Conservation (phyloP, 257 asterid genomes). For the Solanum bulbocastanum region DNA sequence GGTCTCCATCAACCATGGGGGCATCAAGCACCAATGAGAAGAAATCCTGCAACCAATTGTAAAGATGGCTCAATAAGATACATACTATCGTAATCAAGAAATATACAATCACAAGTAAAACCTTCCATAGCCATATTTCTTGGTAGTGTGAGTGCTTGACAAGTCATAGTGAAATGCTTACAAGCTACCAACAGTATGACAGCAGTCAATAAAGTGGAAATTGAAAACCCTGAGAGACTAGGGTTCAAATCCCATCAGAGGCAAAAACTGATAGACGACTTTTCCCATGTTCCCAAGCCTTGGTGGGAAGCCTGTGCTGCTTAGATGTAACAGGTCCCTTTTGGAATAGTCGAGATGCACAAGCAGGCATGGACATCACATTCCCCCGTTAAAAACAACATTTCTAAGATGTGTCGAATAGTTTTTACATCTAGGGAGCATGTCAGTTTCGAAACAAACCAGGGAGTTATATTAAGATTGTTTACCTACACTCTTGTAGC, state of each 20-base stretch:
- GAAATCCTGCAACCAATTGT: constrained; percentile 58
- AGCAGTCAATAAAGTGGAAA: neutral
- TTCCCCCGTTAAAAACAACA: neutral
- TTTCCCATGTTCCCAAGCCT: neutral
- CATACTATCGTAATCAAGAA: neutral
- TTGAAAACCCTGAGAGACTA: neutral
- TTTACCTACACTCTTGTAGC: neutral
- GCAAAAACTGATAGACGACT: neutral
- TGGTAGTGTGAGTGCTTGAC: neutral
- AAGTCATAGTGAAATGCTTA: neutral
- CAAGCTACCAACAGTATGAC: neutral
- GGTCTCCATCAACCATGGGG: constrained; percentile 85
- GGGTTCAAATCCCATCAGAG: neutral
- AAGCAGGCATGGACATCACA: neutral
- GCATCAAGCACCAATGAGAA: constrained; percentile 78
- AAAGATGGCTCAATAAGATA: neutral
- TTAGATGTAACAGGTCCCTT: neutral
- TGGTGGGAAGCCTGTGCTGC: neutral
- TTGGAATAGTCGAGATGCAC: neutral
- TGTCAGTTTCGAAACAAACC: neutral
- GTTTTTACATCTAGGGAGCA: neutral
- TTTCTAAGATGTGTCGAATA: neutral
- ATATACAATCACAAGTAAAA: neutral
- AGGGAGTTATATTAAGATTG: neutral
- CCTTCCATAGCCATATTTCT: neutral